Base-by-base conservation (phyloP, 2,329 filamentous ascomycete genomes). In the Aspergillus japonicus region DNA sequence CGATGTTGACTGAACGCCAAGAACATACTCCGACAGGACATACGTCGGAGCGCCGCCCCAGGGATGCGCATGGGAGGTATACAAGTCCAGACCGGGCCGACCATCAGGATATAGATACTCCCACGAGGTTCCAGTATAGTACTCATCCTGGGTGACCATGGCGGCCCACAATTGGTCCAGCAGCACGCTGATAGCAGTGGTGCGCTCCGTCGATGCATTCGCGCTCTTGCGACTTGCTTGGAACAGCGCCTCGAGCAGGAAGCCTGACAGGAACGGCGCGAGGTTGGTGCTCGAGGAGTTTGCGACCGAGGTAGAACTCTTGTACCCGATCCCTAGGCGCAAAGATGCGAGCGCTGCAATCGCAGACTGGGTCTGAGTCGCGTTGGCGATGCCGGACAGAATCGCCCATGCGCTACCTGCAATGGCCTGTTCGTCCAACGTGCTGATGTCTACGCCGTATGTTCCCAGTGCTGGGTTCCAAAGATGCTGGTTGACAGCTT, bases 1-100 rank as follows among this genome's bases (percentile, higher is more conserved):
- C 1, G 57, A 16, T 12, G 47, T 50, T 2, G 53, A 12, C 26
- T 59, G 57, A n/a, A 59, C 51, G 19, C 57, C 57, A 1, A 59
- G 47, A 1, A 55, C 53, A 29, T 56, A 76, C 42, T 77, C 72
- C 2, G 70, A 80, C 14, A 82, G 56, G 2, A 81, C 64, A 50
- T 81, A 82, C 7, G 79, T 81, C 2, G 79, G 75, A 5, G 78
- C 79, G 0, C 73, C 77, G 33, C 78, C 75, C 80, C 79, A 82
- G 0, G 78, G 78, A 60, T 81, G 79, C 1, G 71, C 68, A 1
- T 80, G 65, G 47, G 74, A 78, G 1, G 80, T 82, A 64, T 74
- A 82, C 0, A 77, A 60, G 11, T 71, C 71, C 1, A 82, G 68
- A 0, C 78, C 79, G 0, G 80, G 79, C 0, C 68, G 66, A 1